Evolutionary conservation across 2,329 filamentous ascomycete species (phyloP), one percentile per base, ranked within the genome.

Genomic region (Talaromyces sp.): DNA sequence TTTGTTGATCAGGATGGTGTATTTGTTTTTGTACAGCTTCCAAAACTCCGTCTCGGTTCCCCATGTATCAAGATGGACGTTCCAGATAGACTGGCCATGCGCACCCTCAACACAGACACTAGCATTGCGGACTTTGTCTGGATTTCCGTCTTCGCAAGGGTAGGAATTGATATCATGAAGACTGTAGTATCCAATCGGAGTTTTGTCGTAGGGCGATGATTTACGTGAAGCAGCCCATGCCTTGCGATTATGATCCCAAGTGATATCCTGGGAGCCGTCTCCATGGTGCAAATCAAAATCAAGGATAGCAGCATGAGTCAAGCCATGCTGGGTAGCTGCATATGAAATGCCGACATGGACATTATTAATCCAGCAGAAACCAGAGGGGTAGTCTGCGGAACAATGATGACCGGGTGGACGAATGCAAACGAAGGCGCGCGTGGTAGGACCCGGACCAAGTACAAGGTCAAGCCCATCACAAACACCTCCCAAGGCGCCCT

Each of bases 341-440:
- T 99, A 90, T 71, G 95, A 89, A 60, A 99, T 96, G 0, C 93
- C 94, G 19, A 99, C 90, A 68, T 97, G 93, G 0, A 99, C 91
- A 68, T 99, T 99, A 72, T 99, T 99, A 46, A 99, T 77, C 93
- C 94, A 99, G 76, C 94, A 99, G 69, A 99, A 99, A 0, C 94
- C 94, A 2, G 93, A 97, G 0, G 94, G 94, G 64, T 88, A 87
- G 45, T 88, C 85, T 3, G 90, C 85, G 2, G 93, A 96, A 74
- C 94, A 99, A 69, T 99, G 94, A 69, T 99, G 94, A 1, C 94
- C 94, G 0, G 94, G 94, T 4, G 94, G 94, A 29, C 94, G 86
- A 45, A 97, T 89, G 24, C 89, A 92, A 45, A 97, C 91, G 70
- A 99, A 99, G 0, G 92, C 91, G 50, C 91, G 85, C 41, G 82